A percentile compares a stretch with the other conserved stretches of the same genome.
Conservation (phyloP, 2,329 filamentous ascomycete genomes). For the Aspergillus ruber region DNA sequence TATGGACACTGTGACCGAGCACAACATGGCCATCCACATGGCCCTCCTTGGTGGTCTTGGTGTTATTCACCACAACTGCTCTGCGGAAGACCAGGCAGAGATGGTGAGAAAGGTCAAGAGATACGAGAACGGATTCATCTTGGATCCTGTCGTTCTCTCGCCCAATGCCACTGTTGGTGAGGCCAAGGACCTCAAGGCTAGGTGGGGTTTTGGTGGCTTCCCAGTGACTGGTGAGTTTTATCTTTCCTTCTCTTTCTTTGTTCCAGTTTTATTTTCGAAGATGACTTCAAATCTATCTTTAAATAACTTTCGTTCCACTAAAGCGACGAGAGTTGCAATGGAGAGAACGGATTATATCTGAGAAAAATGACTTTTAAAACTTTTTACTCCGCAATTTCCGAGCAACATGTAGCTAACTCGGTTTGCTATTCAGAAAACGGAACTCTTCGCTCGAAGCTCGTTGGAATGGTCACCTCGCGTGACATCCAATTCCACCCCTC, state of each 20-base stretch:
- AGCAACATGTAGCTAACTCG: conserved; percentile 12
- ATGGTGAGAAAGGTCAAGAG: conserved; percentile 99
- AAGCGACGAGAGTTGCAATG: conserved; percentile 80
- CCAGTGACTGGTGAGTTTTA: conserved; percentile 84
- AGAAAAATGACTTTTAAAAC: conserved; percentile 19
- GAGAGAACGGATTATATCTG: conserved; percentile 60
- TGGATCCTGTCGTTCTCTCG: conserved; percentile 87
- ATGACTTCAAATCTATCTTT: conserved; percentile 56
- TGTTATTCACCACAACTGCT: conserved; percentile 99
- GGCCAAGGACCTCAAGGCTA: conserved; percentile 87
- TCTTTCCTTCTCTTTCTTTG: conserved; percentile 12
- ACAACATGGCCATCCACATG: conserved; percentile 98
- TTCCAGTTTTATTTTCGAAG: conserved; percentile 49
- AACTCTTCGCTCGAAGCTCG: conserved; percentile 86
- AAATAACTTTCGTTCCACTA: conserved; percentile 99
- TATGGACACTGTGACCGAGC: conserved; percentile 99
- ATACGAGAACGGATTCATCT: conserved; percentile 98
- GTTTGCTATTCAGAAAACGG: conserved; percentile 65
- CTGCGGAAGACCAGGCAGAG: conserved; percentile 91
- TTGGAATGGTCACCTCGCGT: conserved; percentile 95
- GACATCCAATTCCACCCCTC: conserved; percentile 95
- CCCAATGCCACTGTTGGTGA: conserved; percentile 83
- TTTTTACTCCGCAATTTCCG: not conserved
- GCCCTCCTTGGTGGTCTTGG: conserved; percentile 52
- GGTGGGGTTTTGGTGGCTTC: conserved; percentile 98